A percentile compares a stretch with the other conserved stretches of the same genome.
Evolutionary conservation across 768 basidiomycete species (phyloP).

Genomic region (Mycena filopes): DNA sequence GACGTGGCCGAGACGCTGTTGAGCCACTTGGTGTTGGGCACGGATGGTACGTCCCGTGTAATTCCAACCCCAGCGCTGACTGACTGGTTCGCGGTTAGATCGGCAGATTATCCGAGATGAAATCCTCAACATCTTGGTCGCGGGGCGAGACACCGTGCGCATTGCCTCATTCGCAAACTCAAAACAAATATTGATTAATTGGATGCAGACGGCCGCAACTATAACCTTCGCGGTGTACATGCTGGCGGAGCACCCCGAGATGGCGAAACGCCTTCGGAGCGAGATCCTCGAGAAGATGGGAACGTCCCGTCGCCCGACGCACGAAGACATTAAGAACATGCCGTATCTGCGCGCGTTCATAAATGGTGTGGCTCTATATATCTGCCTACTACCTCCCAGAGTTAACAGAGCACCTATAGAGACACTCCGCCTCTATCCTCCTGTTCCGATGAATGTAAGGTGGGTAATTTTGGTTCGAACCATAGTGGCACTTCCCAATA

Average conservation of each 20-base stretch:
- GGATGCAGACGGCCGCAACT: conserved; percentile 43
- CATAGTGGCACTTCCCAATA: background rate
- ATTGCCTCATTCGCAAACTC: background rate
- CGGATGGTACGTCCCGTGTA: conserved; percentile 23
- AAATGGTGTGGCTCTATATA: conserved; percentile 18
- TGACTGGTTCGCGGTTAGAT: conserved; percentile 16
- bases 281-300: conserved; percentile 50
- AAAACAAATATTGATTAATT: too few relatives aligned
- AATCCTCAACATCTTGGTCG: conserved; percentile 36
- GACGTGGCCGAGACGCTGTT: conserved; percentile 49
- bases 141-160: conserved; percentile 46
- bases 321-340: conserved; percentile 50
- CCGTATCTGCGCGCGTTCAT: conserved; percentile 55
- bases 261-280: conserved; percentile 44
- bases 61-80: too few relatives aligned
- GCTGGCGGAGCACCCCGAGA: conserved; percentile 49
- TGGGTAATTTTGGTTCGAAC: background rate
- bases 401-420: conserved; percentile 38
- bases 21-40: conserved; percentile 55
- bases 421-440: conserved; percentile 63
- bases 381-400: too few relatives aligned
- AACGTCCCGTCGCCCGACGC: conserved; percentile 41
- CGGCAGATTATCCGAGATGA: conserved; percentile 35
- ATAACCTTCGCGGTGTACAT: conserved; percentile 51
- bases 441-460: conserved; percentile 43